Conservation (phyloP, 192 early-diverging fungal species). For the Linnemannia elongata region DNA sequence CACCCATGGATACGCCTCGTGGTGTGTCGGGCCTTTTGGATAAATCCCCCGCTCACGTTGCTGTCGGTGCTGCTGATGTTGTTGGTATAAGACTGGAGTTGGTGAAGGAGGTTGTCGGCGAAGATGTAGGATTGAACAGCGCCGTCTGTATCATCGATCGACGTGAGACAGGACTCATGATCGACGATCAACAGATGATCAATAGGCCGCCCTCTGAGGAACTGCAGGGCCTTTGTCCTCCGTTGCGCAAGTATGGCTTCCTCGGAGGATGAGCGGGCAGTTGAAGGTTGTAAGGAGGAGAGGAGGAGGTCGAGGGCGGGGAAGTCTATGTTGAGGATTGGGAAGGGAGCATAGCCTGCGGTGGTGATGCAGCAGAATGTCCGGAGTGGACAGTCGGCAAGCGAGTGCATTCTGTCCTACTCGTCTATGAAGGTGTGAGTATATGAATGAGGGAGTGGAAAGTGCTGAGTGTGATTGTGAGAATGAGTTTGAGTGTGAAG, state of each 20-base stretch:
- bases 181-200: constrained; percentile 20
- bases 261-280: neutral
- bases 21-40: neutral
- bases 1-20: constrained; percentile 34
- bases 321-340: constrained; percentile 30
- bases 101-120: neutral
- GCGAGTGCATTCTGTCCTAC: constrained; percentile 19
- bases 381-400: constrained; percentile 42
- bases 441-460: neutral
- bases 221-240: neutral
- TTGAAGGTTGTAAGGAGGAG: neutral
- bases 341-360: constrained; percentile 22
- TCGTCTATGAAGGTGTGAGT: neutral
- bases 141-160: neutral
- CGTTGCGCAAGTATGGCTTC: neutral
- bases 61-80: neutral
- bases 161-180: neutral
- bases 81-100: neutral
- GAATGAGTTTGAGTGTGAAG: too few relatives aligned
- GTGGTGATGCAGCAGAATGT: constrained; percentile 45
- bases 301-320: constrained; percentile 42
- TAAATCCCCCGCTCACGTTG: neutral
- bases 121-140: constrained; percentile 21
- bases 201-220: constrained; percentile 19
- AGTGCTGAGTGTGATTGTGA: too few relatives aligned